A percentile compares a stretch with the other conserved stretches of the same genome.
Conservation (phyloP, 2,329 filamentous ascomycete species). For the Didymella sp. region DNA sequence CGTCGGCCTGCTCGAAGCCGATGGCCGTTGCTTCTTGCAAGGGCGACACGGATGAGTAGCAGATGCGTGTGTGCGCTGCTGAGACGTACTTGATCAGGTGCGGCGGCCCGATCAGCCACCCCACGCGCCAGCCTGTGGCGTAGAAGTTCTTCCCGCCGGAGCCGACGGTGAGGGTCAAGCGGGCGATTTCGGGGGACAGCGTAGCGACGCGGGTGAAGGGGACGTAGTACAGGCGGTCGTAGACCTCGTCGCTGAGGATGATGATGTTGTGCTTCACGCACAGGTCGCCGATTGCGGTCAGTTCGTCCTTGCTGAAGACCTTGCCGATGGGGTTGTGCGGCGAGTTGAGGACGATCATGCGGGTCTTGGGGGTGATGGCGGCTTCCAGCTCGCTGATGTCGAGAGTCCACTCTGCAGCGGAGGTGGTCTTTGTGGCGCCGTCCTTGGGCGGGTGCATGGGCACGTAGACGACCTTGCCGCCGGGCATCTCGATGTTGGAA, state of each 20-base stretch:
- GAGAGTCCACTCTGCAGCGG: constrained; percentile 86
- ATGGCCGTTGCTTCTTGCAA: constrained; percentile 94
- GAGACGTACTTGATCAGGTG: constrained; percentile 90
- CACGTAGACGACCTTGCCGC: constrained; percentile 92
- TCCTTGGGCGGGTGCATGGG: constrained; percentile 88
- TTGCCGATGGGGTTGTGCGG: constrained; percentile 97
- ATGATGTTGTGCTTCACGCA: constrained; percentile 94
- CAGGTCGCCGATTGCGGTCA: constrained; percentile 83
- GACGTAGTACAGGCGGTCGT: constrained; percentile 93
- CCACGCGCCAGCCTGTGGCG: constrained; percentile 94
- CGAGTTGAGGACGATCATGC: constrained; percentile 93
- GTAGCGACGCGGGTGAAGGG: constrained; percentile 94
- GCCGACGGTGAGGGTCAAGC: constrained; percentile 88
- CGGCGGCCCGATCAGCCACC: constrained; percentile 90
- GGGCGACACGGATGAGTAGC: constrained; percentile 91
- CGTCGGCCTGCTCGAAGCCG: constrained; percentile 89
- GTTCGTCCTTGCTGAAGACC: constrained; percentile 84
- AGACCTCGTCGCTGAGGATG: constrained; percentile 76
- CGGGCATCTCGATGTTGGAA: constrained; percentile 97
- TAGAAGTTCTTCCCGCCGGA: constrained; percentile 99
- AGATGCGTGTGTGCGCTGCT: constrained; percentile 93
- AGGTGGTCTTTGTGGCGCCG: constrained; percentile 79
- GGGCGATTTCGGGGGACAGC: constrained; percentile 86
- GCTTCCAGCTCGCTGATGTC: constrained; percentile 82
- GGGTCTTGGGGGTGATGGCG: constrained; percentile 83